Percentiles rank a stretch among this genome's conserved stretches.
phyloP scores from a whole-genome alignment of 108 stramenopile species.

The Nannochloropsis salina region DNA sequence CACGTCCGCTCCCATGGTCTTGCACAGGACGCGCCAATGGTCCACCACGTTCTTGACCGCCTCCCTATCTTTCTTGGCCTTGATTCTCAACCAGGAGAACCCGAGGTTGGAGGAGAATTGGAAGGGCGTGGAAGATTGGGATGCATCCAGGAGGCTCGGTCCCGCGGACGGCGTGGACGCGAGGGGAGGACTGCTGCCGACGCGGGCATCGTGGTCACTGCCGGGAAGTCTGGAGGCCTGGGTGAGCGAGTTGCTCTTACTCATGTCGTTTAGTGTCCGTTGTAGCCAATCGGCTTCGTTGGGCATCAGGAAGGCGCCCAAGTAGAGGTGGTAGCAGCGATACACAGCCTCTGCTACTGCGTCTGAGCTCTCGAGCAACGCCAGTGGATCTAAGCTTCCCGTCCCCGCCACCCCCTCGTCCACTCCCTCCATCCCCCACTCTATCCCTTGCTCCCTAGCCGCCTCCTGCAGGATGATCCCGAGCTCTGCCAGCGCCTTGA shows the following conservation, averaged over 20 bases:
- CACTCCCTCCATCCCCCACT: not conserved
- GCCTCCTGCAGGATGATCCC: not conserved
- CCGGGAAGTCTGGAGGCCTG: not conserved
- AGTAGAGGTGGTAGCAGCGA: not conserved
- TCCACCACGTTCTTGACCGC: not conserved
- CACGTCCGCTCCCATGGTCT: not conserved
- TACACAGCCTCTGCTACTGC: not conserved
- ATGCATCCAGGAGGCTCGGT: not conserved
- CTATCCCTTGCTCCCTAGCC: not conserved
- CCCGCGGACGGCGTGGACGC: not conserved
- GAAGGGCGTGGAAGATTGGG: not conserved
- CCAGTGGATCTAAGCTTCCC: not conserved
- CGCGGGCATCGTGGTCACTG: no score
- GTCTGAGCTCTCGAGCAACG: not conserved
- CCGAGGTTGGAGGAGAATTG: constrained; percentile 3
- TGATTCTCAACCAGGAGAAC: not conserved
- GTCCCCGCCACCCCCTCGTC: not conserved
- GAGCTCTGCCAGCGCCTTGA: constrained; percentile 9
- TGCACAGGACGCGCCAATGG: not conserved
- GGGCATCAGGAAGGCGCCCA: not conserved
- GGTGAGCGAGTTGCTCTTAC: not conserved
- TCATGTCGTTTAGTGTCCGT: not conserved
- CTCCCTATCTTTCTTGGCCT: not conserved
- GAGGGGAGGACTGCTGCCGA: not conserved
- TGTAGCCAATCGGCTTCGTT: not conserved